A percentile compares a stretch with the other conserved stretches of the same genome.
phyloP scores from a whole-genome alignment of 176 grass and related monocot genomes.

The Juncus inflexus region DNA sequence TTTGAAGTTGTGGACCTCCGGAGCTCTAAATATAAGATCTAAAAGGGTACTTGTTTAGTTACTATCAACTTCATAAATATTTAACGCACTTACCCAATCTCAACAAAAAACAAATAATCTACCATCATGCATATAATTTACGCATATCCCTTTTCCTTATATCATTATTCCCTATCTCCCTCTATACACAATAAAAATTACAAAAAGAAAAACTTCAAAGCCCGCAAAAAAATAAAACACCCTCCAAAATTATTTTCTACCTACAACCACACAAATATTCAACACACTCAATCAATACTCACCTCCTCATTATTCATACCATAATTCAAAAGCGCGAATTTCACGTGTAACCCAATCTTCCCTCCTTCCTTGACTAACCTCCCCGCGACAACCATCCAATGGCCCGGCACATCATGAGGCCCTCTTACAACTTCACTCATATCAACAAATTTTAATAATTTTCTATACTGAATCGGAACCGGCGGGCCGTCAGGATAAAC shows the following conservation, averaged over 20 bases:
- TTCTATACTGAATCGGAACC: conserved; percentile 76
- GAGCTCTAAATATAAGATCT: neutral
- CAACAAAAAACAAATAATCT: neutral
- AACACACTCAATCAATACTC: conserved; percentile 11
- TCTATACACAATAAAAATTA: conserved; percentile 16
- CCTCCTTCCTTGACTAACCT: conserved; percentile 66
- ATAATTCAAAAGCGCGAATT: conserved; percentile 73
- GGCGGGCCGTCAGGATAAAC: conserved; percentile 77
- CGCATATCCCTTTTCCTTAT: no score
- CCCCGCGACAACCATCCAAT: conserved; percentile 74
- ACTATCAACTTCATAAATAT: no score
- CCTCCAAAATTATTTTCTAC: conserved; percentile 1
- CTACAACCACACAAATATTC: neutral
- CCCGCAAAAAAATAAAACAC: neutral
- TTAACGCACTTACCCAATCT: no score
- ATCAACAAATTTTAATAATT: conserved; percentile 85
- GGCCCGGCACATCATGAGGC: conserved; percentile 75
- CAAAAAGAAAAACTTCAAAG: conserved; percentile 6
- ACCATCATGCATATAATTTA: neutral
- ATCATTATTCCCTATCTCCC: conserved; percentile 12
- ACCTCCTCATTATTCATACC: conserved; percentile 17
- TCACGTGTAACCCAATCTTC: conserved; percentile 74
- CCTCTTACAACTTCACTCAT: conserved; percentile 85
- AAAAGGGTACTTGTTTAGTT: no score
- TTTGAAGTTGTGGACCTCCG: no score